These are phyloP conservation scores for Backusella sp. DNA, from an alignment of 192 early-diverging fungal genomes.

Conservation along the genomic window DNA sequence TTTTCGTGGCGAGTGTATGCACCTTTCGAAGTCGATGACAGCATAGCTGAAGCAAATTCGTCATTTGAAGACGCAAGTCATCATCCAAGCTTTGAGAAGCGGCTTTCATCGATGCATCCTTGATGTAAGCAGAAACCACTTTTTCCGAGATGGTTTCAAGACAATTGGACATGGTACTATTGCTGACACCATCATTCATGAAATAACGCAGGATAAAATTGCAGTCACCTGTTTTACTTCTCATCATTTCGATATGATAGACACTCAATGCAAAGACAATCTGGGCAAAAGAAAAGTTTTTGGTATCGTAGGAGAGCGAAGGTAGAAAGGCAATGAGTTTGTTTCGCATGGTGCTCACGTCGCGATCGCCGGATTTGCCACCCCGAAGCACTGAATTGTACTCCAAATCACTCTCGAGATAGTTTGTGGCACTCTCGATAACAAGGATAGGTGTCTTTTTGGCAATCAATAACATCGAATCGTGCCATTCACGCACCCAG, in stretches of 20 bases:
- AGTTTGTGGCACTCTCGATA: conserved; percentile 64
- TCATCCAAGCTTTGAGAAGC: conserved; percentile 47
- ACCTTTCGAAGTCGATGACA: conserved; percentile 70
- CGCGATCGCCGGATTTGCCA: conserved; percentile 37
- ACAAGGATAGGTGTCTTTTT: conserved; percentile 82
- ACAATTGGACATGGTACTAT: conserved; percentile 65
- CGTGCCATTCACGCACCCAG: conserved; percentile 76
- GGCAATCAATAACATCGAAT: conserved; percentile 68
- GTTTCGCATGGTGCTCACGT: conserved; percentile 53
- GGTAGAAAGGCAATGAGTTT: conserved; percentile 57
- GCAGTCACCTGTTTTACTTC: conserved; percentile 65
- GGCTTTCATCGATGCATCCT: conserved; percentile 41
- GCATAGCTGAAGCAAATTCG: conserved; percentile 60
- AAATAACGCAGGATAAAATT: conserved; percentile 79
- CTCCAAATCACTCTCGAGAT: conserved; percentile 84
- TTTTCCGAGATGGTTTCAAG: conserved; percentile 74
- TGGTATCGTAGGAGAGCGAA: conserved; percentile 47
- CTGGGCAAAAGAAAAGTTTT: conserved; percentile 65
- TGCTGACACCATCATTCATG: conserved; percentile 78
- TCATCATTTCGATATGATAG: conserved; percentile 78
- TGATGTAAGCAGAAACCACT: conserved; percentile 48
- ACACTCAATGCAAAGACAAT: conserved; percentile 83
- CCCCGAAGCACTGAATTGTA: conserved; percentile 79
- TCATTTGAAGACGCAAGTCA: conserved; percentile 52
- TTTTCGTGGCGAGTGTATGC: conserved; percentile 59